Evolutionary conservation across 805 yeast genomes (phyloP), one percentile per base, ranked within the genome.

Genomic region (Candida nemodendra): DNA sequence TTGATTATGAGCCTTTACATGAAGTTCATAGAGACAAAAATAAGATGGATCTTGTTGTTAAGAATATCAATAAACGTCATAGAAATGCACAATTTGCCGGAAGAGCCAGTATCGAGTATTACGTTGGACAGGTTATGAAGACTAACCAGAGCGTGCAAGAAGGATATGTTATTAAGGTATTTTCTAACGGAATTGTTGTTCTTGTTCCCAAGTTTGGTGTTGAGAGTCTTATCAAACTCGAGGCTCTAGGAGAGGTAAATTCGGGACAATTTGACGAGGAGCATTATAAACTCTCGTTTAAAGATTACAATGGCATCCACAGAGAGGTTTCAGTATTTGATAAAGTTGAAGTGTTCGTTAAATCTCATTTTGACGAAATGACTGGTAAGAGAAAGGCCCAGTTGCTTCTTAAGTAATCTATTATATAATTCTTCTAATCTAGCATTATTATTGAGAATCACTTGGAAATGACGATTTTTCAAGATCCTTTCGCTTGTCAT

Each of bases 11-110:
- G 61, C 74, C 82, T 18, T 65, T 91, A 47, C 88, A 86, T 54
- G 71, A 81, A 42, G 73, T 79, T 32, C 96, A 91, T 55, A 76
- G 95, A 54, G 96, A 90, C 58, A 93, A 89, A 63, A 71, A 69
- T 54, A 88, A 87, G 68, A 86, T 93, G 90, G 97, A 91, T 48
- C 61, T 79, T 47, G 80, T 93, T 42, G 89, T 90, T 53, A 79
- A 79, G 50, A 93, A 93, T 58, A 90, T 93, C 57, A 93, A 93
- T 68, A 81, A 75, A 51, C 82, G 96, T 51, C 99, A 93, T 62
- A 79, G 99, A 64, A 93, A 93, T 59, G 99, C 99, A 0, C 99
- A 93, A 65, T 86, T 91, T 70, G 99, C 99, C 2, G 99, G 99
- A 26, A 77, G 99, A 59, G 97, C 99, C 15, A 85, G 95, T 59